These are phyloP conservation scores for Saccharomyces jurei DNA, from an alignment of 805 yeast genomes.

Conservation along the genomic window DNA sequence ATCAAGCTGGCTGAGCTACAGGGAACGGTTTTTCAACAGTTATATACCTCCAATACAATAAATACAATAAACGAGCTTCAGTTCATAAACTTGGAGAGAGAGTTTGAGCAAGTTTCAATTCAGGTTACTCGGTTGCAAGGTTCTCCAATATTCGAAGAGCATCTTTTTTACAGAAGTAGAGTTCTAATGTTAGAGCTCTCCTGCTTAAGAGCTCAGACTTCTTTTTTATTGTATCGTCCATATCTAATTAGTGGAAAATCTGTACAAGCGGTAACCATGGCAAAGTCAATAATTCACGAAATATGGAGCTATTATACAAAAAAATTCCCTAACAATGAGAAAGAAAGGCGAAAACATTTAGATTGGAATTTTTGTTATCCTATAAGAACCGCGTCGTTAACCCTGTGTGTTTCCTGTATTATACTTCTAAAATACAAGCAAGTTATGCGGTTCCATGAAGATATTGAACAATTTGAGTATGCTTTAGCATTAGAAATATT, in stretches of 20 bases:
- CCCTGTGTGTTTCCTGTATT: conserved; percentile 1
- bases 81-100: not conserved
- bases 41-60: not conserved
- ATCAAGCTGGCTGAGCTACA: conserved; percentile 1
- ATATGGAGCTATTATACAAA: conserved; percentile 4
- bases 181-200: conserved; percentile 3
- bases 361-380: conserved; percentile 7
- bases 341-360: not conserved
- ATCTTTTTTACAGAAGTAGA: conserved; percentile 1
- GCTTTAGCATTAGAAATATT: conserved; percentile 3
- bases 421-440: conserved; percentile 1
- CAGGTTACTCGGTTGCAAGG: not conserved
- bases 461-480: not conserved
- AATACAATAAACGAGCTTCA: not conserved
- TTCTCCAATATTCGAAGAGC: not conserved
- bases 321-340: conserved; percentile 1
- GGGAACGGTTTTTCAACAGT: not conserved
- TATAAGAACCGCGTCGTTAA: conserved; percentile 3
- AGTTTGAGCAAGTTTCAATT: not conserved
- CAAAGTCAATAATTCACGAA: conserved; percentile 2
- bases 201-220: conserved; percentile 1
- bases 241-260: not conserved
- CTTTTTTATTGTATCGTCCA: conserved; percentile 3
- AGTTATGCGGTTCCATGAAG: not conserved
- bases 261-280: conserved; percentile 2